A percentile compares a stretch with the other conserved stretches of the same genome.
Conservation (phyloP, 371 early-diverging fungal species). For the Mortierella sp. region DNA sequence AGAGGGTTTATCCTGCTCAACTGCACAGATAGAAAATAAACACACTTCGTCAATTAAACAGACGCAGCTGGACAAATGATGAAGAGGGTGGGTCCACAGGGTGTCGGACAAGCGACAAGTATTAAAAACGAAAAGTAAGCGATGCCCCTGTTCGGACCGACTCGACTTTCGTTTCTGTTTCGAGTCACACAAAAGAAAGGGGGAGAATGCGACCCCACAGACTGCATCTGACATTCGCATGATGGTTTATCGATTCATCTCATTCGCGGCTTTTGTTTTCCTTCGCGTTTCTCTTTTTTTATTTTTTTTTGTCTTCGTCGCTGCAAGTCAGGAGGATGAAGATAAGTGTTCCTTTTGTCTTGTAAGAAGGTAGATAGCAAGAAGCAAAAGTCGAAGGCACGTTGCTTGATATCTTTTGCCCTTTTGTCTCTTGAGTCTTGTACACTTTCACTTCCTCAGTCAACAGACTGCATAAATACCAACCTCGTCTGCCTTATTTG, state of each 20-base stretch:
- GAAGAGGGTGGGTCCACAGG: neutral
- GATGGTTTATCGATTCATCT: constrained; percentile 11
- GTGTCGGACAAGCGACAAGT: neutral
- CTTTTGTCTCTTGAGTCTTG: too few relatives aligned
- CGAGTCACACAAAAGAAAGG: neutral
- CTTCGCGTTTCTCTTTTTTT: too few relatives aligned
- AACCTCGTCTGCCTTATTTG: too few relatives aligned
- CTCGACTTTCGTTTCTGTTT: neutral
- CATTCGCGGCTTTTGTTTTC: constrained; percentile 8
- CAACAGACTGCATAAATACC: too few relatives aligned
- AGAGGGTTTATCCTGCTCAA: too few relatives aligned
- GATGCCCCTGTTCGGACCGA: neutral
- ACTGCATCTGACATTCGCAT: neutral
- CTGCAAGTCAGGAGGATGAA: neutral
- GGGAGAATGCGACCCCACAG: constrained; percentile 3
- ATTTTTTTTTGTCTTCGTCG: neutral
- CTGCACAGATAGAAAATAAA: neutral
- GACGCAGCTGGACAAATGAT: constrained; percentile 1
- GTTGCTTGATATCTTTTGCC: too few relatives aligned
- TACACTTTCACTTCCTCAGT: too few relatives aligned
- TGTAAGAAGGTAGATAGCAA: neutral
- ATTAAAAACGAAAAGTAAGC: too few relatives aligned
- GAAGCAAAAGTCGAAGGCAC: too few relatives aligned
- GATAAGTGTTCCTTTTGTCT: neutral
- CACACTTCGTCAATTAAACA: neutral